phyloP scores from a whole-genome alignment of 352 stramenopile species.

The Phytopythium mirpurense region DNA sequence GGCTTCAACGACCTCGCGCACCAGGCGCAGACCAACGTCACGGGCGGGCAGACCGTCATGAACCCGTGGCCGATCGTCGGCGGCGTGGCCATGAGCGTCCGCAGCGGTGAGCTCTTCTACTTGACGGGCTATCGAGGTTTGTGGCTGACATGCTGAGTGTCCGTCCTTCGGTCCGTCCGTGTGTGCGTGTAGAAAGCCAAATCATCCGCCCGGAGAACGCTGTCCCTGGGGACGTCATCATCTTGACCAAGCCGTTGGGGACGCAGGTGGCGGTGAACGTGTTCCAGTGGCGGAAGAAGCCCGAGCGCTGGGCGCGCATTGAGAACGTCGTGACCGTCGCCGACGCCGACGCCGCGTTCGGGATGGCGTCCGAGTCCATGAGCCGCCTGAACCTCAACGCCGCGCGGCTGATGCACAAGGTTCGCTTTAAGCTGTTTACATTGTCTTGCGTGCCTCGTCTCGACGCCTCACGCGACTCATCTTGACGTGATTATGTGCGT shows the following conservation, averaged over 20 bases:
- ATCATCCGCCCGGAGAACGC: conserved; percentile 90
- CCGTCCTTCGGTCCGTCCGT: no score
- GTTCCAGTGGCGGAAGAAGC: conserved; percentile 89
- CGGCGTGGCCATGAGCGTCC: conserved; percentile 89
- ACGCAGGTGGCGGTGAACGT: conserved; percentile 94
- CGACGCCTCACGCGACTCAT: no score
- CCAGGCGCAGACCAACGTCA: conserved; percentile 89
- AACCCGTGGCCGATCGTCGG: conserved; percentile 96
- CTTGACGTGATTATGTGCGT: no score
- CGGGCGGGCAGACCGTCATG: conserved; percentile 93
- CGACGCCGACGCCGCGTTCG: conserved; percentile 86
- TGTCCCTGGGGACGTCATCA: conserved; percentile 84
- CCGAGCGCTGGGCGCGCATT: conserved; percentile 75
- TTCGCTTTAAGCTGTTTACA: conserved; percentile 1
- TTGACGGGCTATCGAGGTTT: not conserved
- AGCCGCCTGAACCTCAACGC: conserved; percentile 90
- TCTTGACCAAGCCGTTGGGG: conserved; percentile 93
- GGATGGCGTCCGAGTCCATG: conserved; percentile 92
- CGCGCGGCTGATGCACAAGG: conserved; percentile 89
- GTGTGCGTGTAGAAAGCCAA: conserved; percentile 35
- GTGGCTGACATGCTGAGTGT: not conserved
- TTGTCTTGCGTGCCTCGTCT: no score
- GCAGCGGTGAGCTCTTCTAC: conserved; percentile 32
- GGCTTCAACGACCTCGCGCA: conserved; percentile 90
- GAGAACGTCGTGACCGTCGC: conserved; percentile 52